These are phyloP conservation scores for Cinnamomum micranthum DNA, from an alignment of 164 flowering plant species.

Conservation along the genomic window DNA sequence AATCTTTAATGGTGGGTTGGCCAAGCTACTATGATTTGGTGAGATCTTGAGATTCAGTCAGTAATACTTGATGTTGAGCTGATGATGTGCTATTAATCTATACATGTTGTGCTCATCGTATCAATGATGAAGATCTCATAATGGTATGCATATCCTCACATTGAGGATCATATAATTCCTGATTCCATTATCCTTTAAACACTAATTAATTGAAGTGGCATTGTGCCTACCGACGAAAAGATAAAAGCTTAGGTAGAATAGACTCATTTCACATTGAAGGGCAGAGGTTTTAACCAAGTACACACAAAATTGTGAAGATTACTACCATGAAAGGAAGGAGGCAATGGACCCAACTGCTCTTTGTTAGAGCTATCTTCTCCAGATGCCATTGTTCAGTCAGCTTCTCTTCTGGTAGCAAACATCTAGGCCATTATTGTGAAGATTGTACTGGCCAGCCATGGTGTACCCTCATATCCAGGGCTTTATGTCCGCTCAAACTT, in stretches of 20 bases:
- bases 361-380: constrained; percentile 24
- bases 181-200: background rate
- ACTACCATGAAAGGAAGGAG: constrained; percentile 32
- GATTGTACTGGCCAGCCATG: too few species aligned
- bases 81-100: too few species aligned
- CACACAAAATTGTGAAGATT: constrained; percentile 4
- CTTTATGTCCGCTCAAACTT: too few species aligned
- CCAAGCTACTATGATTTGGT: background rate
- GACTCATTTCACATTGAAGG: background rate
- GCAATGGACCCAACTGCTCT: constrained; percentile 25
- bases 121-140: too few species aligned
- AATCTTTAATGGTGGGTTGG: background rate
- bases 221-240: background rate
- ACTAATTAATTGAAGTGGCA: background rate
- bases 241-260: background rate
- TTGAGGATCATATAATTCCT: too few species aligned
- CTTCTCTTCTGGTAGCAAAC: background rate
- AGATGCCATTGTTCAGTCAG: background rate
- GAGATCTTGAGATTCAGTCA: too few species aligned
- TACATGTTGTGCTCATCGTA: too few species aligned
- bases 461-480: too few species aligned
- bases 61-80: too few species aligned
- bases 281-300: background rate
- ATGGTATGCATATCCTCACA: too few species aligned
- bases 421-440: too few species aligned